Conservation (phyloP, 2,329 filamentous ascomycete species). For the Pseudopyrenochaeta lycopersici region DNA sequence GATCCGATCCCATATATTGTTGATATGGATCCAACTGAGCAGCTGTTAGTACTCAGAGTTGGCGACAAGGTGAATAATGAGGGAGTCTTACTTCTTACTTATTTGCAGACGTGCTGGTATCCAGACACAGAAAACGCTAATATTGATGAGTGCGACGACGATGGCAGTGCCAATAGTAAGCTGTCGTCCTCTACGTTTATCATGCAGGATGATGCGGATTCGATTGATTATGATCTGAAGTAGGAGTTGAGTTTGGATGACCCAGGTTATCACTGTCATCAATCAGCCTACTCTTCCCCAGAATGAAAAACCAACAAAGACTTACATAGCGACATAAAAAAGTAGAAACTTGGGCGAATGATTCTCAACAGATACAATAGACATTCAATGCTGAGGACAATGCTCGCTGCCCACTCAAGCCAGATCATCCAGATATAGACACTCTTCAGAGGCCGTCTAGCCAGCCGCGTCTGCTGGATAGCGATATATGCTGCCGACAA, state of each 20-base stretch:
- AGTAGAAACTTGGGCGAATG: constrained; percentile 44
- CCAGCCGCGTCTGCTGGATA: constrained; percentile 29
- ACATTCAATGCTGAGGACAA: constrained; percentile 52
- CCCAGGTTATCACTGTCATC: constrained; percentile 29
- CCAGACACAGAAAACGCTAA: constrained; percentile 41
- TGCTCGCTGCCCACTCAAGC: constrained; percentile 55
- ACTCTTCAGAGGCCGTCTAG: constrained; percentile 37
- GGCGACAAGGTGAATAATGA: not conserved
- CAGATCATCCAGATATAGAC: constrained; percentile 59
- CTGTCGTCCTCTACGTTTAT: constrained; percentile 18
- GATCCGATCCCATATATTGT: constrained; percentile 36
- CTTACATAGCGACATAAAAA: constrained; percentile 38
- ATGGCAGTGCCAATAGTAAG: constrained; percentile 25
- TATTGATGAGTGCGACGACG: constrained; percentile 34
- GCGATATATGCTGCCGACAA: constrained; percentile 42
- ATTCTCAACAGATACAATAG: constrained; percentile 40
- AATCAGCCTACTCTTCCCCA: constrained; percentile 7
- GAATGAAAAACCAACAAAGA: too few species aligned
- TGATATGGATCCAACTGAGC: constrained; percentile 28
- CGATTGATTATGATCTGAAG: constrained; percentile 44
- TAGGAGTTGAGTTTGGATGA: constrained; percentile 38
- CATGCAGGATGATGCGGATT: constrained; percentile 33
- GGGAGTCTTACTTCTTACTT: constrained; percentile 16
- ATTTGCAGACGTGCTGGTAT: constrained; percentile 39
- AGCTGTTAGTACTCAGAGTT: not conserved